Evolutionary conservation across 176 grass and related monocot genomes (phyloP).

Genomic region (Hordeum vulgare): MorexV3_pseudomolecules_assembly NC_058521.1:5776320-5776819

Average conservation of each 20-base stretch:
- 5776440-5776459: conserved; percentile 14
- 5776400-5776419: not conserved
- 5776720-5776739: not conserved
- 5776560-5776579: not conserved
- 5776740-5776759: not conserved
- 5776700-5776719: not conserved
- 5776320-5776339: not conserved
- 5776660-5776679: not conserved
- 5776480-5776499: conserved; percentile 13
- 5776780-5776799: not conserved
- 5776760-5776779: too few relatives aligned
- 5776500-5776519: not conserved
- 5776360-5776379: conserved; percentile 32
- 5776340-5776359: conserved; percentile 29
- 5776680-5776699: not conserved
- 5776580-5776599: not conserved
- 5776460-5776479: not conserved
- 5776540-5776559: not conserved
- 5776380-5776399: conserved; percentile 18
- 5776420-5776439: not conserved
- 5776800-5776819: not conserved
- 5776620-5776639: too few relatives aligned
- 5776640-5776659: too few relatives aligned
- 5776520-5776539: not conserved
- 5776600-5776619: not conserved